Conservation (phyloP, 2,329 filamentous ascomycete species). For the Cladophialophora immunda region DNA sequence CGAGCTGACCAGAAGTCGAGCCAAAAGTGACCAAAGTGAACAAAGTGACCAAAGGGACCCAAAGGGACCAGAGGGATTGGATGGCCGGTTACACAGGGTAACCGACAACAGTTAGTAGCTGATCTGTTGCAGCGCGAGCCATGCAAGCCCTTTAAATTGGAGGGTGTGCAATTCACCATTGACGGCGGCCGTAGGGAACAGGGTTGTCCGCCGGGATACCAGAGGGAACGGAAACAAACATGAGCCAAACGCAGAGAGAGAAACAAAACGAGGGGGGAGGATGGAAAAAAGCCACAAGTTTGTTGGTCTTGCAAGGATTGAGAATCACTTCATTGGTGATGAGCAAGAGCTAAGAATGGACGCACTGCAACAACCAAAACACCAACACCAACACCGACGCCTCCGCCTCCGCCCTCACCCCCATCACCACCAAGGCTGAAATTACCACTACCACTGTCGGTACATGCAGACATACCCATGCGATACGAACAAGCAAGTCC, state of each 20-base stretch:
- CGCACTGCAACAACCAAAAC: background rate
- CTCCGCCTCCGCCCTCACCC: background rate
- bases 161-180: background rate
- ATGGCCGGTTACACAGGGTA: constrained; percentile 13
- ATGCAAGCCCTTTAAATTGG: constrained; percentile 5
- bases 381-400: background rate
- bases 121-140: constrained; percentile 13
- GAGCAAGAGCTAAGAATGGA: background rate
- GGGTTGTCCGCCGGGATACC: background rate
- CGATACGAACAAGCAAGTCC: background rate
- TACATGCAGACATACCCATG: background rate
- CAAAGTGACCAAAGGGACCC: background rate
- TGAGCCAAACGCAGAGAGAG: background rate
- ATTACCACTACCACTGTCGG: constrained; percentile 17
- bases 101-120: constrained; percentile 6
- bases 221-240: background rate
- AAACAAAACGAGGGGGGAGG: background rate
- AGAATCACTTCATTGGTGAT: background rate
- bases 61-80: background rate
- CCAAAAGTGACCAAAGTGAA: constrained; percentile 16
- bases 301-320: background rate
- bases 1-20: constrained; percentile 3
- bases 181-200: background rate
- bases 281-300: background rate
- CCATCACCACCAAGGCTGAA: constrained; percentile 7